These are phyloP conservation scores for Avena eriantha DNA, from an alignment of 176 grass and related monocot genomes.

Conservation along the genomic window DNA sequence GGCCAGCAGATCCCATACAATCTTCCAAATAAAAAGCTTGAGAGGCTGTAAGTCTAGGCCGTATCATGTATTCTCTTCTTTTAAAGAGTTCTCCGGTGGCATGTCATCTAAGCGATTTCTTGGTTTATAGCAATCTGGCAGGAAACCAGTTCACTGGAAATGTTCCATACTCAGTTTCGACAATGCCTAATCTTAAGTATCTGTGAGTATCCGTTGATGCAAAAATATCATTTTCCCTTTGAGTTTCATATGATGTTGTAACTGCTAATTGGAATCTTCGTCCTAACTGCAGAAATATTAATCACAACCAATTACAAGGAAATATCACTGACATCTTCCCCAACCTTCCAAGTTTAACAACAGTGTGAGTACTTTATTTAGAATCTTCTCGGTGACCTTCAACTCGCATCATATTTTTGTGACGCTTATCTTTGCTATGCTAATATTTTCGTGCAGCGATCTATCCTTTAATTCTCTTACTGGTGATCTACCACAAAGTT, in stretches of 20 bases:
- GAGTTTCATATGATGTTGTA: slow-evolving; percentile 13
- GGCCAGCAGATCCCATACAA: slow-evolving; percentile 80
- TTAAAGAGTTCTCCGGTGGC: slow-evolving; percentile 11
- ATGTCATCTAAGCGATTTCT: not conserved
- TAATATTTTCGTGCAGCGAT: slow-evolving; percentile 58
- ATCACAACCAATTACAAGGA: slow-evolving; percentile 86
- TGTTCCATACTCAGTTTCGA: slow-evolving; percentile 79
- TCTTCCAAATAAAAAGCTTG: slow-evolving; percentile 85
- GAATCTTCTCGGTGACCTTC: not conserved
- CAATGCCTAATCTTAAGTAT: slow-evolving; percentile 69
- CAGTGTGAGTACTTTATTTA: slow-evolving; percentile 61
- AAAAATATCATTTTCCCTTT: slow-evolving; percentile 7
- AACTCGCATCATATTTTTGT: slow-evolving; percentile 14
- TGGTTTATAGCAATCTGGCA: slow-evolving; percentile 73
- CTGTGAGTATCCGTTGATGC: slow-evolving; percentile 56
- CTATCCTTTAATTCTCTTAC: slow-evolving; percentile 79
- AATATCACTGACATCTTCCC: slow-evolving; percentile 79
- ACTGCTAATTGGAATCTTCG: slow-evolving; percentile 35
- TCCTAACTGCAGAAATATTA: slow-evolving; percentile 70
- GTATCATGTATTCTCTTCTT: not conserved
- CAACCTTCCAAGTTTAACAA: slow-evolving; percentile 74
- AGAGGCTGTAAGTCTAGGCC: slow-evolving; percentile 67
- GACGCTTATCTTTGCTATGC: slow-evolving; percentile 22
- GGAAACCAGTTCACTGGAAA: slow-evolving; percentile 73
- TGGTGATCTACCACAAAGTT: slow-evolving; percentile 78